Conservation (phyloP, 345 rosid species). For the Viola odorata region DNA sequence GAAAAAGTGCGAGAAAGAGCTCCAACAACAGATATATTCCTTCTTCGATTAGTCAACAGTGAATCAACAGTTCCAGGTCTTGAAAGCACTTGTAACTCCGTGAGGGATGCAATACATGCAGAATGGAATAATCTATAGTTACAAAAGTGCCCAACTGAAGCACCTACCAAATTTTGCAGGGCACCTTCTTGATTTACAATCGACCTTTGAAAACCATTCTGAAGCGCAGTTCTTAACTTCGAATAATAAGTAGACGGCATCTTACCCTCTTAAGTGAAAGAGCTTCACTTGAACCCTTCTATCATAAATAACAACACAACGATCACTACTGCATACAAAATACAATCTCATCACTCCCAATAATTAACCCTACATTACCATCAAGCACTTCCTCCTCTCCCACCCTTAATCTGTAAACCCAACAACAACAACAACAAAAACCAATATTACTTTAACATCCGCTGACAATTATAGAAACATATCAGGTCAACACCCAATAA, state of each 20-base stretch:
- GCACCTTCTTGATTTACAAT: conserved; percentile 31
- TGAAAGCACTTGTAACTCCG: conserved; percentile 42
- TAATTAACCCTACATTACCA: conserved; percentile 13
- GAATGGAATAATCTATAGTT: conserved; percentile 53
- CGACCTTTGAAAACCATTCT: conserved; percentile 41
- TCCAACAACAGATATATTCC: conserved; percentile 74
- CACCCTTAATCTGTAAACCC: not conserved
- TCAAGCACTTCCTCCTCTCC: conserved; percentile 17
- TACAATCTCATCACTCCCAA: conserved; percentile 45
- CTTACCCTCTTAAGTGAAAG: conserved; percentile 37
- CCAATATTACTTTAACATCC: too few relatives aligned
- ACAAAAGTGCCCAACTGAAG: conserved; percentile 44
- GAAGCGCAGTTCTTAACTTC: conserved; percentile 47
- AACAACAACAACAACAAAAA: not conserved
- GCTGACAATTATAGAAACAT: too few relatives aligned
- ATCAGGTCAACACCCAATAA: too few relatives aligned
- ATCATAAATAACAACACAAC: conserved; percentile 22
- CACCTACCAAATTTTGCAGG: conserved; percentile 36
- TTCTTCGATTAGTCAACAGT: conserved; percentile 39
- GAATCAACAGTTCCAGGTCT: conserved; percentile 53
- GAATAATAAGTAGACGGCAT: conserved; percentile 51
- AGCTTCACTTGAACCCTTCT: conserved; percentile 16
- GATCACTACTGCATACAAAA: conserved; percentile 24
- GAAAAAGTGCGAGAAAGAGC: conserved; percentile 71
- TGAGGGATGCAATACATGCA: conserved; percentile 28